A percentile compares a stretch with the other conserved stretches of the same genome.
Conservation (phyloP, 2,329 filamentous ascomycete genomes). For the Penicillium concentricum region DNA sequence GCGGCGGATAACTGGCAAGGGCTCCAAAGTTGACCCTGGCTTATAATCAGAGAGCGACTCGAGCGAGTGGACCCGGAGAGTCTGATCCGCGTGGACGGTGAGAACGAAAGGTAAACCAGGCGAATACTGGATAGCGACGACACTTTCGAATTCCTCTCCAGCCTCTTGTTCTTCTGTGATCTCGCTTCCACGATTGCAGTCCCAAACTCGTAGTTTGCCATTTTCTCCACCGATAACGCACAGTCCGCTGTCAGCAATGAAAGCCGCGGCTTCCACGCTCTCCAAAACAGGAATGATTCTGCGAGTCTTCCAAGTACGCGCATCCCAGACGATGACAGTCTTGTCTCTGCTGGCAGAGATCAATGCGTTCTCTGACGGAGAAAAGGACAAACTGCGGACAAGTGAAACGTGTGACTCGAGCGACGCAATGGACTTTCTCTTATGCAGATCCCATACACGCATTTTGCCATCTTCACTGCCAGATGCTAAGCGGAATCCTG, state of each 20-base stretch:
- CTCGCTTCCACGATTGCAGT: constrained; percentile 72
- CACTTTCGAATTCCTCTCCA: constrained; percentile 61
- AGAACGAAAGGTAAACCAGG: constrained; percentile 68
- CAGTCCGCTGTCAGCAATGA: constrained; percentile 67
- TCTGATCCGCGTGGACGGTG: constrained; percentile 86
- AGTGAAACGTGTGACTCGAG: constrained; percentile 94
- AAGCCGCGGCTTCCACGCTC: constrained; percentile 78
- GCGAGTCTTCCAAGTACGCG: constrained; percentile 76
- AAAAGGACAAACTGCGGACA: constrained; percentile 84
- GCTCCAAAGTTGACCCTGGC: constrained; percentile 50
- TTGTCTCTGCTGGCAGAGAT: constrained; percentile 89
- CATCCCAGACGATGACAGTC: constrained; percentile 90
- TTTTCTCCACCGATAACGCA: constrained; percentile 84
- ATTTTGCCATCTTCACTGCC: constrained; percentile 94
- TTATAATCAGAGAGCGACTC: constrained; percentile 37
- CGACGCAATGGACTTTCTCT: constrained; percentile 71
- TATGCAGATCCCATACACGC: constrained; percentile 86
- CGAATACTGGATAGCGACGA: constrained; percentile 70
- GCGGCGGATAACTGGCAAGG: constrained; percentile 65
- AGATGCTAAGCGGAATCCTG: constrained; percentile 77
- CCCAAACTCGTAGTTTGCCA: constrained; percentile 81
- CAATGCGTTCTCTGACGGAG: constrained; percentile 68
- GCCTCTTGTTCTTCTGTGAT: constrained; percentile 70
- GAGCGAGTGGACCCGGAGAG: constrained; percentile 70
- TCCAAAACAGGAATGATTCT: constrained; percentile 83